Evolutionary conservation across 192 early-diverging fungal species (phyloP).

Genomic region (Dissophora globulifera): DNA sequence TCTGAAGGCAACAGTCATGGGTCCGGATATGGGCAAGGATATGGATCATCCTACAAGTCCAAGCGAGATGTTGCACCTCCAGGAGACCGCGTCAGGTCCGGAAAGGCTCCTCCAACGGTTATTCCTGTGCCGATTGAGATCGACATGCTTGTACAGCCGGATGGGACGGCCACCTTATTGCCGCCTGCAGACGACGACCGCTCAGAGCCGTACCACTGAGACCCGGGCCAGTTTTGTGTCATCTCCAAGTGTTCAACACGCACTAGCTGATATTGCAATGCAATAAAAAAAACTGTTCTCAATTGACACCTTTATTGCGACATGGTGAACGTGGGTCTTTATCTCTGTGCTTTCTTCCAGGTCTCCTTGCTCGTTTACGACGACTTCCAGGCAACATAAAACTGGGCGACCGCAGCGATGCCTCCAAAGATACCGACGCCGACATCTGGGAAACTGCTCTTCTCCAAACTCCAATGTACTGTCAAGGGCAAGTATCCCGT

Average conservation of each 20-base stretch:
- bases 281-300: too few relatives aligned
- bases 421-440: conserved; percentile 93
- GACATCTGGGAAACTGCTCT: conserved; percentile 89
- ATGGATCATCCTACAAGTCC: neutral
- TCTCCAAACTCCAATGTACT: conserved; percentile 91
- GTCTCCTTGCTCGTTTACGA: conserved; percentile 53
- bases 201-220: too few relatives aligned
- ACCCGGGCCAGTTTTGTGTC: too few relatives aligned
- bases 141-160: neutral
- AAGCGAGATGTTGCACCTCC: too few relatives aligned
- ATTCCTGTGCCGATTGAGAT: conserved; percentile 12
- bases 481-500: conserved; percentile 93
- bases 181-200: neutral
- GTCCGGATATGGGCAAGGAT: neutral
- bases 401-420: conserved; percentile 88
- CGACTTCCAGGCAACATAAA: conserved; percentile 85
- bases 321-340: too few relatives aligned
- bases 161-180: neutral
- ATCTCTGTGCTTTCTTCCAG: too few relatives aligned
- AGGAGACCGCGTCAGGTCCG: too few relatives aligned
- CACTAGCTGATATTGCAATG: too few relatives aligned
- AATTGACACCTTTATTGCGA: too few relatives aligned
- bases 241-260: too few relatives aligned
- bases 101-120: neutral
- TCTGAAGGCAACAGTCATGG: neutral